Evolutionary conservation across 2,329 filamentous ascomycete genomes (phyloP), one percentile per base, ranked within the genome.

Genomic region (Talaromyces rugulosus): DNA sequence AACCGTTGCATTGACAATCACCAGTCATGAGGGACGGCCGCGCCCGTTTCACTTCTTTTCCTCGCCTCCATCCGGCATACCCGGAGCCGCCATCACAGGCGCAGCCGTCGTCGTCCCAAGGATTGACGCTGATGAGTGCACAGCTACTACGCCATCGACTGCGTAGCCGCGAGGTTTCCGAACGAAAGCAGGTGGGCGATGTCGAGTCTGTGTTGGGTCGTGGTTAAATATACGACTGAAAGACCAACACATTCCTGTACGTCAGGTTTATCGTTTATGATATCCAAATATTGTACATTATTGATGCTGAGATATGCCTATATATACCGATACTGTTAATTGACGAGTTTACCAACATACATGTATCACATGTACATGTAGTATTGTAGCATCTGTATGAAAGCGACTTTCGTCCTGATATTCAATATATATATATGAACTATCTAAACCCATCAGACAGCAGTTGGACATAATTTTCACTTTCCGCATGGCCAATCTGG

Each of bases 1-100:
- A 99, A 77, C 95, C 95, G 67, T 83, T 99, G 58, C 94, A 97
- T 91, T 98, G 95, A 86, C 80, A 80, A 81, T 85, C 86, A 93
- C 88, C 89, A 84, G 89, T 91, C 89, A 92, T 88, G 89, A 92
- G 89, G 85, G 89, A 88, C 78, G 85, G 84, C 75, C 82, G 81
- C 78, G 72, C 74, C 65, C 70, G 73, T 67, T 75, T 76, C 70
- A 75, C 71, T 60, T 75, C 74, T 66, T 74, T 74, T 66, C 73
- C 74, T 66, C 72, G 75, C 67, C 70, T 77, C 62, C 75, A 76
- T 65, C 74, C 74, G 56, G 68, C 73, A 61, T 77, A 75, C 64
- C 70, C 74, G 60, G 71, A 72, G 66, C 68, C 69, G 64, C 69
- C 62, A 60, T 52, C 68, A 66, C 64, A 64, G 63, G 51, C 9